phyloP scores from a whole-genome alignment of 148 eudicot genomes.

The Fagopyrum homotropicum region DNA sequence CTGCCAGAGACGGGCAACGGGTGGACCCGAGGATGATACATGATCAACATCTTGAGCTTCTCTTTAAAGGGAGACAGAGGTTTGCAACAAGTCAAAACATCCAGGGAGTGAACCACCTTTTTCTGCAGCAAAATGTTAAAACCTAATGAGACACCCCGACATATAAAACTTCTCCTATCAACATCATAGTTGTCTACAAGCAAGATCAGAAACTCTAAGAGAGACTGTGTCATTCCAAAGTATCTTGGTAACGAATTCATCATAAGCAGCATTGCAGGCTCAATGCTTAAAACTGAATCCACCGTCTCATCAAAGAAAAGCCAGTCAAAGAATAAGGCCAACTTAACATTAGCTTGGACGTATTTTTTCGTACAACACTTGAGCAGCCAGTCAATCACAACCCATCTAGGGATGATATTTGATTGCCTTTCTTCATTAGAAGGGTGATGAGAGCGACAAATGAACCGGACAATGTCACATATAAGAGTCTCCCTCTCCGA shows the following conservation, averaged over 20 bases:
- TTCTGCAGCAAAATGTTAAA: constrained; percentile 40
- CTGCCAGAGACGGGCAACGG: constrained; percentile 2
- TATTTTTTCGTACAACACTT: constrained; percentile 47
- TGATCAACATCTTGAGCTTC: constrained; percentile 32
- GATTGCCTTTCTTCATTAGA: constrained; percentile 67
- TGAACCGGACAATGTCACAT: constrained; percentile 71
- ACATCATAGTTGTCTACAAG: constrained; percentile 68
- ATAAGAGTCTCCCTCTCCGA: constrained; percentile 60
- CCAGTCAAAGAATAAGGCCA: constrained; percentile 90
- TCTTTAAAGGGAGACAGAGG: constrained; percentile 51
- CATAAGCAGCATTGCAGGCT: constrained; percentile 78
- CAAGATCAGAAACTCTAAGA: constrained; percentile 63
- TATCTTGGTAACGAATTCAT: constrained; percentile 68
- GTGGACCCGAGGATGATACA: constrained; percentile 11
- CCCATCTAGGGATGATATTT: constrained; percentile 82
- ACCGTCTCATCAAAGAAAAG: constrained; percentile 74
- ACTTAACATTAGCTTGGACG: constrained; percentile 63
- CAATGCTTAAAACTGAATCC: constrained; percentile 69
- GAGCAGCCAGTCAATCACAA: constrained; percentile 81
- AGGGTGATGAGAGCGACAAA: constrained; percentile 85
- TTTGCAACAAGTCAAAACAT: constrained; percentile 48
- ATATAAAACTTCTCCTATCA: constrained; percentile 48
- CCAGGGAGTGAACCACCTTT: constrained; percentile 62
- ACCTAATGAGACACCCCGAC: constrained; percentile 48
- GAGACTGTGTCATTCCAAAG: constrained; percentile 58